phyloP scores from a whole-genome alignment of 768 basidiomycete species.

The Mycena pura region DNA sequence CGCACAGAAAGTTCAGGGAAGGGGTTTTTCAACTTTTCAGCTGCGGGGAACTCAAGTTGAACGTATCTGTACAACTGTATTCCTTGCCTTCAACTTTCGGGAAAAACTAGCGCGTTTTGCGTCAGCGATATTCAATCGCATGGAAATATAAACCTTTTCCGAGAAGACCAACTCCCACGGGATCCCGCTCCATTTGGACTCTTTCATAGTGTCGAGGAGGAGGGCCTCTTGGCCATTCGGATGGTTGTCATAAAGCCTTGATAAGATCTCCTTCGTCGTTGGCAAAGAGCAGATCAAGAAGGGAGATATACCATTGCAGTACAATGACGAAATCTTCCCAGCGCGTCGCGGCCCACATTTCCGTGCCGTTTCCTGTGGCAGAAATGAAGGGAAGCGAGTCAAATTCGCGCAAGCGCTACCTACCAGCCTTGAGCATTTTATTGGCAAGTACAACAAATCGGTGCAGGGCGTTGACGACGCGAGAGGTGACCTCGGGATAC shows the following conservation, averaged over 20 bases:
- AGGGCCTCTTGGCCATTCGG: slow-evolving; percentile 56
- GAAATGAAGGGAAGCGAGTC: background rate
- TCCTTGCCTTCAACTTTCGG: slow-evolving; percentile 35
- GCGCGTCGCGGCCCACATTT: slow-evolving; percentile 58
- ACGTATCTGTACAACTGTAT: background rate
- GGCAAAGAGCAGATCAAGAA: background rate
- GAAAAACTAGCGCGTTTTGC: slow-evolving; percentile 45
- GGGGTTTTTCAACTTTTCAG: slow-evolving; percentile 47
- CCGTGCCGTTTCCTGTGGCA: slow-evolving; percentile 48
- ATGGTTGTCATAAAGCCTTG: slow-evolving; percentile 60
- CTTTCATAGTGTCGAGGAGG: slow-evolving; percentile 59
- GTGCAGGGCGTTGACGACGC: slow-evolving; percentile 55
- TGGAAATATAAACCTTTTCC: slow-evolving; percentile 36
- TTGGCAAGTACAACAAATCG: slow-evolving; percentile 61
- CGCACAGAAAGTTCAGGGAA: slow-evolving; percentile 48
- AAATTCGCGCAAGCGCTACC: slow-evolving; percentile 12
- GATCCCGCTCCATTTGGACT: slow-evolving; percentile 56
- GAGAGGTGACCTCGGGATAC: slow-evolving; percentile 48
- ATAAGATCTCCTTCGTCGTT: background rate
- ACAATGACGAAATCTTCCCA: slow-evolving; percentile 66
- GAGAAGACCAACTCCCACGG: slow-evolving; percentile 63
- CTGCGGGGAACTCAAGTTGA: slow-evolving; percentile 15
- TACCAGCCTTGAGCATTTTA: slow-evolving; percentile 56
- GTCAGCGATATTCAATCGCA: slow-evolving; percentile 2
- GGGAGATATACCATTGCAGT: slow-evolving; percentile 53